These are phyloP conservation scores for Suillus subalutaceus DNA, from an alignment of 768 basidiomycete species.

Conservation along the genomic window DNA sequence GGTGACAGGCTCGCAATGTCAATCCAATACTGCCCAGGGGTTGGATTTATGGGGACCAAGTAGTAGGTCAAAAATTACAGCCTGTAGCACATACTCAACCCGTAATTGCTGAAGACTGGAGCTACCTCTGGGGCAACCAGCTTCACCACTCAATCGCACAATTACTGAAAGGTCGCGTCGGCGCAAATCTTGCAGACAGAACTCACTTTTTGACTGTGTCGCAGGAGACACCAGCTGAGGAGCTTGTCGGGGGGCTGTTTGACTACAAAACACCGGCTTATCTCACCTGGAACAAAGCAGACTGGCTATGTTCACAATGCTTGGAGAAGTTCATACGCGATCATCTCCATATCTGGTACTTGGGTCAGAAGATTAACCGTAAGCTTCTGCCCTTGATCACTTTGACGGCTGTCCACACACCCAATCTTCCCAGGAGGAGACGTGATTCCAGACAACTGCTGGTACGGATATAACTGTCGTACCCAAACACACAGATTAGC, in stretches of 20 bases:
- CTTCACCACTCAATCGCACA: constrained; percentile 7
- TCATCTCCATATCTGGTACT: constrained; percentile 33
- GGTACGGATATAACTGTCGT: constrained; percentile 37
- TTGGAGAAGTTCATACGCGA: constrained; percentile 26
- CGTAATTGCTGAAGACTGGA: constrained; percentile 19
- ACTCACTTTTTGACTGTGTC: constrained; percentile 10
- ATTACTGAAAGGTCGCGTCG: constrained; percentile 12
- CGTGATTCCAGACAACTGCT: constrained; percentile 29
- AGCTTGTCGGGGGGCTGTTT: constrained; percentile 20
- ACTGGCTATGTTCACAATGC: constrained; percentile 36
- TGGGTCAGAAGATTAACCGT: constrained; percentile 27
- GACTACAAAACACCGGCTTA: constrained; percentile 22
- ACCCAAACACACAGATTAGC: constrained; percentile 27
- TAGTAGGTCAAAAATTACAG: constrained; percentile 26
- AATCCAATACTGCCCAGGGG: constrained; percentile 18
- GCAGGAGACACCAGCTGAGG: constrained; percentile 15
- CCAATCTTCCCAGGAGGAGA: constrained; percentile 5
- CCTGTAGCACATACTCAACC: background rate
- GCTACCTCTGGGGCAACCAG: constrained; percentile 13
- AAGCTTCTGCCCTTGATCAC: background rate
- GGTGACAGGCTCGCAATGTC: constrained; percentile 15
- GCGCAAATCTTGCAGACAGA: constrained; percentile 13
- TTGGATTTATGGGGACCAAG: constrained; percentile 25
- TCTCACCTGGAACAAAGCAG: constrained; percentile 31
- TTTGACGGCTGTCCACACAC: background rate